Base-by-base conservation (phyloP, 495 filamentous ascomycete species). In the Penicillium salamii region DNA sequence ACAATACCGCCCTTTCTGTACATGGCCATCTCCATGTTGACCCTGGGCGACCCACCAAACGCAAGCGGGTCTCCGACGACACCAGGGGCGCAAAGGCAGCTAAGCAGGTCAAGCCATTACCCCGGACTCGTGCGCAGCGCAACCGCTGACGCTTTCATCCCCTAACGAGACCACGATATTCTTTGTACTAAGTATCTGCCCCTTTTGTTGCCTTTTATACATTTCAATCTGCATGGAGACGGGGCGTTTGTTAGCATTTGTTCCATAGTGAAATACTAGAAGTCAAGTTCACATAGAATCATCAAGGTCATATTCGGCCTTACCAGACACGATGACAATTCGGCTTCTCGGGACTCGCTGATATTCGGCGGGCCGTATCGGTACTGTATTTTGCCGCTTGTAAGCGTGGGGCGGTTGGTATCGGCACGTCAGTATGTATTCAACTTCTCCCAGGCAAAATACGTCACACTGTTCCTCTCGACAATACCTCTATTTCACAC, bases 11-110 rank as follows among this genome's bases (percentile, higher is more conserved):
- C 14, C 55, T 90, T 6, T 78, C 83, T 2, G 84, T 96, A 24
- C 65, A 87, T 35, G 91, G 91, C 2, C 88, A 96, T 62, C 75
- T 89, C 18, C 93, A 98, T 61, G 85, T 85, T 34, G 81, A 92
- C 50, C 81, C 86, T 42, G 86, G 86, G 33, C 78, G 85, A 18
- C 82, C 86, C 15, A 71, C 78, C 35, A 82, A 84, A 61, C 71
- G 76, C 40, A 85, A 83, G 68, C 79, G 83, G 63, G 56, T 62
- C 38, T 61, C 61, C 26, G 64, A 79, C 38, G 71, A 78, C 28
- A 50, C 59, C 26, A 71, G 66, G 46, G 69, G 72, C 35, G 54
- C 63, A 38, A 77, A 77, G 50, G 72, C 67, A 8, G 71, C 68
- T 7, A 48, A 40, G 4, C 77, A 77, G 54, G 76, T 72, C 28